A percentile compares a stretch with the other conserved stretches of the same genome.
Conservation (phyloP, 163 green algal species). For the Picocystis sp. region DNA sequence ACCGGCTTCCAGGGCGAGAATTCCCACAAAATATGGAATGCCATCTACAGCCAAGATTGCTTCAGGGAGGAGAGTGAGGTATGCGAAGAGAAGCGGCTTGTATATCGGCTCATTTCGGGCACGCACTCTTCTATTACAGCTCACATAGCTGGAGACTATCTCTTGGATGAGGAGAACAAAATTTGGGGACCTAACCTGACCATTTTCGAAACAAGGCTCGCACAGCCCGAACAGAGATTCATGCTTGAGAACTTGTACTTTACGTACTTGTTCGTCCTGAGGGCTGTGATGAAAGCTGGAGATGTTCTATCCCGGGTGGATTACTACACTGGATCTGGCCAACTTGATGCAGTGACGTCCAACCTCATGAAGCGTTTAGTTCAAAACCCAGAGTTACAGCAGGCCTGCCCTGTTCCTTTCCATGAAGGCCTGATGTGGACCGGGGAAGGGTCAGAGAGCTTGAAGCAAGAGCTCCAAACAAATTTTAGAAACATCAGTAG, state of each 20-base stretch:
- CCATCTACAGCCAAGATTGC: conserved; percentile 80
- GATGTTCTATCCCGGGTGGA: conserved; percentile 36
- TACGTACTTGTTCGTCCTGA: conserved; percentile 78
- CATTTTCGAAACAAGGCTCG: conserved; percentile 48
- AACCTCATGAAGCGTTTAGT: conserved; percentile 45
- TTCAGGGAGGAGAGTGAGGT: conserved; percentile 27
- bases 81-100: conserved; percentile 29
- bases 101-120: conserved; percentile 71
- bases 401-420: conserved; percentile 79
- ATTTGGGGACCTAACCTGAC: conserved; percentile 62
- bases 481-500: conserved; percentile 80
- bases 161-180: conserved; percentile 49
- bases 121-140: conserved; percentile 82
- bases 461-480: conserved; percentile 30
- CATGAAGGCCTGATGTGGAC: conserved; percentile 81
- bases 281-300: conserved; percentile 17
- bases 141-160: conserved; percentile 62
- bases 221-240: conserved; percentile 16
- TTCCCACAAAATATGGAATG: conserved; percentile 68
- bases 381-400: conserved; percentile 26
- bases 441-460: conserved; percentile 29
- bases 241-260: conserved; percentile 88
- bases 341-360: conserved; percentile 46
- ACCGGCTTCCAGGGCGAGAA: conserved; percentile 80
- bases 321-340: conserved; percentile 46